Base-by-base conservation (phyloP, 257 asterid species). In the Nyctanthes arbortristis region DNA sequence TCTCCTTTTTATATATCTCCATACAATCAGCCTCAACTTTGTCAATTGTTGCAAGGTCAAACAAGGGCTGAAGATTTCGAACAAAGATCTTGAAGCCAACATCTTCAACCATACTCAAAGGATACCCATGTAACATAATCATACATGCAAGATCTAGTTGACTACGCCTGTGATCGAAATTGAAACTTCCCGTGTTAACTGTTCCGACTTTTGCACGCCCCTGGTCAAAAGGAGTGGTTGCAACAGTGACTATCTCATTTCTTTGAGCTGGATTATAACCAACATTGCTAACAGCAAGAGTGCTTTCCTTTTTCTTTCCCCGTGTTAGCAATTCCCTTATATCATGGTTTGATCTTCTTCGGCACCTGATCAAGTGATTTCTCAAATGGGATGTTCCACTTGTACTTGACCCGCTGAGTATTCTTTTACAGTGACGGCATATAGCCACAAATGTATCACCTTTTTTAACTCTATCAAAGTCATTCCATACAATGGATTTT, bases 361-460 rank as follows among this genome's bases (percentile, higher is more conserved):
- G 87, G 60, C 98, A 93, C 84, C 98, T 84, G 67, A 85, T 85
- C 78, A 93, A 84, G 84, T 90, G 98, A 73, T 93, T 93, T 78
- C 97, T 83, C 78, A 93, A 77, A 72, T 93, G 97, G 37, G 98
- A 88, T 9, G 98, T 93, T 37, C 97, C 98, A 74, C 98, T 93
- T 18, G 94, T 88, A 70, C 98, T 93, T 56, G 97, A 93, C 11
- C 98, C 98, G 39, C 95, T 88, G 25, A 93, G 98, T 72, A 83
- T 85, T 88, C 97, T 80, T 60, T 90, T 86, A 73, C 98, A 93
- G 68, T 90, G 97, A 63, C 87, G 82, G 71, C 97, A 93, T 55
- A 91, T 82, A 25, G 97, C 98, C 10, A 85, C 80, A 68, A 84
- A 83, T 0, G 90, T 80, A 73, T 93, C 97, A 16, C 96, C 98